Base-by-base conservation (phyloP, 2,329 filamentous ascomycete genomes). In the Endoconidiophora polonica region DNA sequence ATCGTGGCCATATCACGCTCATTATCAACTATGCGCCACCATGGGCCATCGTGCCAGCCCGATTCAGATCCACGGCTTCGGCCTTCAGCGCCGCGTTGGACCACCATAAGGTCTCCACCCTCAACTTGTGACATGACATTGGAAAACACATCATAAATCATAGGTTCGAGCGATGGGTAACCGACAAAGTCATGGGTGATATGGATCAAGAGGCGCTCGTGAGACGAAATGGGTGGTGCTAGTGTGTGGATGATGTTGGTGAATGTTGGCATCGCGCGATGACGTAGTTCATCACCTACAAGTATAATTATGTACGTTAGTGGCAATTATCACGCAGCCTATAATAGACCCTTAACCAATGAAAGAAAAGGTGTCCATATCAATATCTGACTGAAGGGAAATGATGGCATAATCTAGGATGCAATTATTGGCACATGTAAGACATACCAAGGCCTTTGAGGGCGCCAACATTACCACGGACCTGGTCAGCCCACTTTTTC, bases 101-200 rank as follows among this genome's bases (percentile, higher is more conserved):
- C 79, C 50, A 98, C 91, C 49, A 96, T 74, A 16, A 98, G 73
- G 59, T 96, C 91, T 50, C 91, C 91, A 56, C 91, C 91, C 66
- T 98, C 91, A 43, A 98, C 91, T 67, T 98, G 91, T n/a, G 87
- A 77, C 91, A 98, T 98, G 59, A 98, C 88, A 48, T 87, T 81
- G 50, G 83, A 83, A 68, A 98, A 98, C 55, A 91, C 87, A 52
- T 76, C 76, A 66, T 96, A 86, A 58, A 96, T 86, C 49, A 95
- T 75, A 16, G 90, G 87, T 62, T 96, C 90, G 58, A 98, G 78
- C 16, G 86, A 90, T 2, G 91, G 91, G 63, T 98, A 98, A 57
- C 86, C 86, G 57, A 87, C 80, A 41, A 98, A 77, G 64, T 96
- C 91, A 69, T 98, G 91, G 6, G 90, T 94, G 56, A 91, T 93